Conservation (phyloP, 1,284 basidiomycete species). For the Malassezia equina region DNA sequence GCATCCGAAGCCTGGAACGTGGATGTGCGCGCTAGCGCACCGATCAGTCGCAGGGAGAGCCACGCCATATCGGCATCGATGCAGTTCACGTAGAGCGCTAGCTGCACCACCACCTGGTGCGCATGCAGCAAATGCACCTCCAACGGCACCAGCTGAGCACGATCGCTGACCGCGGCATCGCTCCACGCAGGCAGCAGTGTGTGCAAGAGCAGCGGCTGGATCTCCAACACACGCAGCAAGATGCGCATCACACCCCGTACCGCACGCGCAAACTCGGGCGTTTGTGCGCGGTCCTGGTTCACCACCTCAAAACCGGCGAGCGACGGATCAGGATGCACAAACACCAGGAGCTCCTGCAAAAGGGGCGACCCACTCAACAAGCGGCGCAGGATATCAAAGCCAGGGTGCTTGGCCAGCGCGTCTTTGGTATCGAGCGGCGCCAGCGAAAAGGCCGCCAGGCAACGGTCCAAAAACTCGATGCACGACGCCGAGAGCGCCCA, state of each 20-base stretch:
- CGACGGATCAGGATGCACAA: constrained; percentile 52
- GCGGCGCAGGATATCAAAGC: constrained; percentile 73
- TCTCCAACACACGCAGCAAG: constrained; percentile 66
- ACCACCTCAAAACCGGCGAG: constrained; percentile 50
- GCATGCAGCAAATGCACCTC: constrained; percentile 59
- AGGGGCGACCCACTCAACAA: constrained; percentile 64
- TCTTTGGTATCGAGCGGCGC: constrained; percentile 31
- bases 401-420: constrained; percentile 61
- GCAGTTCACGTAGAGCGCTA: constrained; percentile 71
- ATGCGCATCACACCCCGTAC: constrained; percentile 73
- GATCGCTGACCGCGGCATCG: constrained; percentile 48
- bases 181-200: constrained; percentile 69
- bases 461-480: constrained; percentile 73
- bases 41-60: constrained; percentile 68
- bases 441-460: constrained; percentile 69
- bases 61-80: constrained; percentile 65
- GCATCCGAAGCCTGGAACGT: constrained; percentile 54
- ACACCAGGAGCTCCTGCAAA: constrained; percentile 63
- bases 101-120: constrained; percentile 65
- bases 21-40: constrained; percentile 56
- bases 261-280: constrained; percentile 58
- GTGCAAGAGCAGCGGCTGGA: constrained; percentile 81
- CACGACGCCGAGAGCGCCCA: constrained; percentile 80
- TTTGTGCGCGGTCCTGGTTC: constrained; percentile 62
- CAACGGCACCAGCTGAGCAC: constrained; percentile 59